Percentiles rank a stretch among this genome's conserved stretches.
Evolutionary conservation across 495 filamentous ascomycete genomes (phyloP).

Genomic region (Penicillium daleae): DNA sequence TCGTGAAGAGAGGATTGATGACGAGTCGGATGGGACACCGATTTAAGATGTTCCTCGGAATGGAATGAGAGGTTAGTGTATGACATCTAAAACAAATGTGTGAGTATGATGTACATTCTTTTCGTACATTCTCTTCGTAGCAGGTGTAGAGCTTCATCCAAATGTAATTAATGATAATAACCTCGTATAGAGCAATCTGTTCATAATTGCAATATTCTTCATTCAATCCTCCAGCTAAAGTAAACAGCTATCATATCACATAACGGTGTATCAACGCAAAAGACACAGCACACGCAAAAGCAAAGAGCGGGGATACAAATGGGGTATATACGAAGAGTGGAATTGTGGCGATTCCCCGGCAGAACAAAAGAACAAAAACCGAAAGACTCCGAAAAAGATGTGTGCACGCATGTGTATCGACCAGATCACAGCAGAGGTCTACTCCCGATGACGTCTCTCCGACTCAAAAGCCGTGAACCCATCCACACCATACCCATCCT

Average conservation of each 20-base stretch:
- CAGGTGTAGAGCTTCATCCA: neutral
- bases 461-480: constrained; percentile 54
- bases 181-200: no score
- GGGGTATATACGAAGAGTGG: constrained; percentile 3
- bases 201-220: no score
- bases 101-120: neutral
- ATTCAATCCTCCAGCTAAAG: no score
- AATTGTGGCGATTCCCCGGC: neutral
- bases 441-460: constrained; percentile 36
- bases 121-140: neutral
- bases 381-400: neutral
- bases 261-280: neutral
- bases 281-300: neutral
- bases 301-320: neutral
- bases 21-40: no score
- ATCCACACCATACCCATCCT: constrained; percentile 56
- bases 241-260: neutral
- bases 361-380: neutral
- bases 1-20: neutral
- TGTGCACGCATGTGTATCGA: neutral
- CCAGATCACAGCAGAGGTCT: neutral
- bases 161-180: no score
- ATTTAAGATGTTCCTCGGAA: neutral
- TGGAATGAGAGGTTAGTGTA: neutral
- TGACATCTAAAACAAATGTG: neutral